These are phyloP conservation scores for Russula sp. DNA, from an alignment of 768 basidiomycete genomes.

Conservation along the genomic window DNA sequence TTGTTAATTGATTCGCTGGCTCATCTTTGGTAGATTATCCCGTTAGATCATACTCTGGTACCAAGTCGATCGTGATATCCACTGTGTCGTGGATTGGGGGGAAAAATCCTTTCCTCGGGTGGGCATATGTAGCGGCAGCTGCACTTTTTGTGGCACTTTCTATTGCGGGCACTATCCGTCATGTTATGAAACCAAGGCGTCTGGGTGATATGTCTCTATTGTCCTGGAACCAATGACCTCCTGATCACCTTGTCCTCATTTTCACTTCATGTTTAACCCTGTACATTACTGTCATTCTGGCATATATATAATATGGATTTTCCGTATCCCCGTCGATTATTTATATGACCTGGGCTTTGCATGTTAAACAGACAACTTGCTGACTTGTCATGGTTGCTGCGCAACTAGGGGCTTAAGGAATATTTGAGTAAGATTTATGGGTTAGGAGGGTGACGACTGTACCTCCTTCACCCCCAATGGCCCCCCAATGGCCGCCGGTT, in stretches of 20 bases:
- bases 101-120: constrained; percentile 97
- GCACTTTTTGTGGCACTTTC: constrained; percentile 85
- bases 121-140: constrained; percentile 93
- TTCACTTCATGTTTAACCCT: constrained; percentile 1
- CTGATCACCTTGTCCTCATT: background rate
- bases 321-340: background rate
- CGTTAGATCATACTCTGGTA: constrained; percentile 85
- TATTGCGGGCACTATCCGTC: constrained; percentile 83
- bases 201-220: constrained; percentile 83
- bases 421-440: too few relatives aligned
- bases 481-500: constrained; percentile 41
- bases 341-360: background rate
- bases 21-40: constrained; percentile 64
- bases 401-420: too few relatives aligned
- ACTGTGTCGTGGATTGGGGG: constrained; percentile 99
- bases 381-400: too few relatives aligned
- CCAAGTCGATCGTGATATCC: constrained; percentile 94
- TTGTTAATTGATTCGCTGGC: background rate
- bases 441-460: too few relatives aligned
- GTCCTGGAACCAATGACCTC: constrained; percentile 71
- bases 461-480: background rate
- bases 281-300: constrained; percentile 11
- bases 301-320: constrained; percentile 12
- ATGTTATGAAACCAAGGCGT: constrained; percentile 89
- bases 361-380: background rate